Evolutionary conservation across 148 eudicot genomes (phyloP), one percentile per base, ranked within the genome.

Genomic region (Cornus suecica): DNA sequence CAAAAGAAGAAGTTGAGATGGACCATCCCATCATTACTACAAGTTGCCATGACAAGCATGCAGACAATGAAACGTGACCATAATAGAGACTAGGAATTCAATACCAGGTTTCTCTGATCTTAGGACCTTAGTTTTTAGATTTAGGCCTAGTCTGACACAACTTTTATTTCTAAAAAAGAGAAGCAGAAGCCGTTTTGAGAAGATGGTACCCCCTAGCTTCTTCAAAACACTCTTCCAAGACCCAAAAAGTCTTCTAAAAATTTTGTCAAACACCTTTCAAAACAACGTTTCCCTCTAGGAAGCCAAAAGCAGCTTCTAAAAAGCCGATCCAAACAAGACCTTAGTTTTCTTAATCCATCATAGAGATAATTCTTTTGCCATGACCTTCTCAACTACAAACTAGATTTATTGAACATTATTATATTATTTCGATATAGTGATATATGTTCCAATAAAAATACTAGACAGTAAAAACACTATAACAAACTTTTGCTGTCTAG

Each of bases 341-440:
- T 45, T 69, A 16, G 41, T 31, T 68, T 70, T 72, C 71, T 76
- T 79, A 28, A 71, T 77, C 85, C 85, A 80, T 24, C 83, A 79
- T 9, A 83, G 71, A 68, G 83, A 81, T 56, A 85, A 80, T 29
- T 76, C 80, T 76, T 76, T 80, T 27, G 76, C 81, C 29, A 51
- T 51, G 29, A 72, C 61, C 72, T 74, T 71, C 73, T 82, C 62
- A 69, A 74, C 80, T 67, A 76, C 80, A 79, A 58, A 20, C 76
- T 81, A 65, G 18, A 75, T 28, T 67, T 25, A 14, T 79, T 20
- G 20, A 65, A 67, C 10, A 22, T 68, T 42, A 78, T 30, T 28
- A 20, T 22, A 45, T 27, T 27, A 79, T 41, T 69, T 51, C 26
- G 29, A 58, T 56, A 11, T 24, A 42, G 70, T 72, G 66, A 51